Base-by-base conservation (phyloP, 331 rosid species). In the Rhamnella rubrinervis region DNA sequence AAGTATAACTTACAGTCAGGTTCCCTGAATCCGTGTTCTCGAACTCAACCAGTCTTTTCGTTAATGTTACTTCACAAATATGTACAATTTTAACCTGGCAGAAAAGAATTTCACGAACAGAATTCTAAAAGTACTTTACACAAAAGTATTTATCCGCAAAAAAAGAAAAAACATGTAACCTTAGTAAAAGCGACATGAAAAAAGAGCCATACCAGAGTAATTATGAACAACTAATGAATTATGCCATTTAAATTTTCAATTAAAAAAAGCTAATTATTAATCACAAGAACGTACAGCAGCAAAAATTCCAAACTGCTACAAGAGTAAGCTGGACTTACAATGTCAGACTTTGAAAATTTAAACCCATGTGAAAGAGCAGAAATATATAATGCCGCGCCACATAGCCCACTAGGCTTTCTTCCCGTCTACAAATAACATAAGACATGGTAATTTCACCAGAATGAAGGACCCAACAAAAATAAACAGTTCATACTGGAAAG, bases 351-450 rank as follows among this genome's bases (percentile, higher is more conserved):
- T 37, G 97, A 74, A 76, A 84, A 86, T 68, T 80, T 84, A 75
- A 79, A 66, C 50, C 98, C 98, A 66, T 93, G 89, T 61, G 98
- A 83, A 77, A 85, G 87, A 52, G 96, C 95, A 73, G 98, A 80
- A 55, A 93, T 83, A 80, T 88, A 93, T 77, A 93, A 72, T 57
- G 97, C 98, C 26, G 98, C 98, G 76, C 96, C 98, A 73, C 97
- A 93, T 68, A 90, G 68, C 51, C 97, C 98, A 50, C 97, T 84
- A 12, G 98, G 98, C 74, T 93, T 93, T 77, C 98, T 88, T 38
- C 98, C 98, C n/a, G 98, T 88, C 98, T 93, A 89, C 71, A 66
- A 46, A 63, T 66, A 59, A 66, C 26, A 63, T 56, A 69, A 31
- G 17, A 8, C 18, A 47, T 7, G 12, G 55, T 18, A 56, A 66